These are phyloP conservation scores for Cladosporium sp. DNA, from an alignment of 2,329 filamentous ascomycete genomes.

Conservation along the genomic window DNA sequence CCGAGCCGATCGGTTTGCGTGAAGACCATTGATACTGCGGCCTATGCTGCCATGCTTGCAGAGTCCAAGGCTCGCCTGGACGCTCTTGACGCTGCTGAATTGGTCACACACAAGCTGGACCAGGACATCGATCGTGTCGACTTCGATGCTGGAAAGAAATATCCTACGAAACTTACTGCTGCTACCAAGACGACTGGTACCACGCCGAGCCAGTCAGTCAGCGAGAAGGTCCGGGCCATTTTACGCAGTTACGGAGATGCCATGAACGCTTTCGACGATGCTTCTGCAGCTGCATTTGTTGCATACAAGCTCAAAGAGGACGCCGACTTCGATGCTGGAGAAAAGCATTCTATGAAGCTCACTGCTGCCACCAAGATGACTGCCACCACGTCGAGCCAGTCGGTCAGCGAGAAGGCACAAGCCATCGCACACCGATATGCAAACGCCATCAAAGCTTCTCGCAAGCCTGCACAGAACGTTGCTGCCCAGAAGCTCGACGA, in stretches of 20 bases:
- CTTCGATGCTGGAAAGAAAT: neutral
- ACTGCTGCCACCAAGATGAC: no score
- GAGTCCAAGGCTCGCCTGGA: no score
- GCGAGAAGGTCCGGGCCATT: neutral
- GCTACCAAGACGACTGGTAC: no score
- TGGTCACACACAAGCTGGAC: no score
- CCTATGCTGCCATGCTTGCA: no score
- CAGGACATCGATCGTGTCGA: no score
- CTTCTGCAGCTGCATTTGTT: neutral
- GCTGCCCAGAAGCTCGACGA: neutral
- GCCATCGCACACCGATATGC: neutral
- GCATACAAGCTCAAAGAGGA: neutral
- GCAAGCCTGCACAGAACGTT: neutral
- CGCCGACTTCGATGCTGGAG: no score
- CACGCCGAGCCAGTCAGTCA: neutral
- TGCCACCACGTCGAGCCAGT: neutral
- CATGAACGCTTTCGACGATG: neutral
- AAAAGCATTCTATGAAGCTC: no score
- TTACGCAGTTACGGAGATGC: neutral
- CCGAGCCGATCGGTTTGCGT: neutral
- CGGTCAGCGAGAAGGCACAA: neutral
- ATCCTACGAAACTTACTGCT: neutral
- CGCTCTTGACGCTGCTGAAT: no score
- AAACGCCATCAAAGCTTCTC: neutral
- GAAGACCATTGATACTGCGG: no score